phyloP scores from a whole-genome alignment of 345 rosid genomes.

The Arabis alpina region DNA sequence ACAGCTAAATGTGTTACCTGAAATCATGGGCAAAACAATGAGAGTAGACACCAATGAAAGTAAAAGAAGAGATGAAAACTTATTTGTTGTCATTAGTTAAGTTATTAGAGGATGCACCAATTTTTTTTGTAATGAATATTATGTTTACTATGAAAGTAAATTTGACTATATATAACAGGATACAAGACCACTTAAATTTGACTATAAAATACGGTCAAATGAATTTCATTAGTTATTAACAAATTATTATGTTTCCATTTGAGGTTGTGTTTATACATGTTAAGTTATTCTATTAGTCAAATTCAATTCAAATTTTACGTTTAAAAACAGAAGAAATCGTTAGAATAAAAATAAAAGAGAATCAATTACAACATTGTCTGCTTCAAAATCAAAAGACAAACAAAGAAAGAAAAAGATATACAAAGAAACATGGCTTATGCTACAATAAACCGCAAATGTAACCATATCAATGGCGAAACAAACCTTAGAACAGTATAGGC shows the following conservation, averaged over 20 bases:
- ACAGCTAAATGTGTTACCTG: slow-evolving; percentile 19
- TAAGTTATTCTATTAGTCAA: neutral
- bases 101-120: neutral
- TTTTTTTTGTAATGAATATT: no score
- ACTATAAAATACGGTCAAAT: neutral
- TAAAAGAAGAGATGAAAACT: neutral
- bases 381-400: slow-evolving; percentile 4
- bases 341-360: neutral
- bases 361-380: slow-evolving; percentile 9
- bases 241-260: neutral
- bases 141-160: no score
- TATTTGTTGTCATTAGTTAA: slow-evolving; percentile 10
- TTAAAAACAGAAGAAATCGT: neutral
- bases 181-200: neutral
- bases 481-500: slow-evolving; percentile 52
- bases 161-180: no score
- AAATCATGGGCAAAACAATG: neutral
- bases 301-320: neutral
- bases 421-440: slow-evolving; percentile 15
- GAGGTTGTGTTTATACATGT: neutral
- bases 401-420: slow-evolving; percentile 7
- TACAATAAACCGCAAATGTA: slow-evolving; percentile 21
- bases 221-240: neutral
- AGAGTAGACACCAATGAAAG: slow-evolving; percentile 9
- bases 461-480: neutral